phyloP scores from a whole-genome alignment of 768 basidiomycete species.

The Podaxis sp. region DNA sequence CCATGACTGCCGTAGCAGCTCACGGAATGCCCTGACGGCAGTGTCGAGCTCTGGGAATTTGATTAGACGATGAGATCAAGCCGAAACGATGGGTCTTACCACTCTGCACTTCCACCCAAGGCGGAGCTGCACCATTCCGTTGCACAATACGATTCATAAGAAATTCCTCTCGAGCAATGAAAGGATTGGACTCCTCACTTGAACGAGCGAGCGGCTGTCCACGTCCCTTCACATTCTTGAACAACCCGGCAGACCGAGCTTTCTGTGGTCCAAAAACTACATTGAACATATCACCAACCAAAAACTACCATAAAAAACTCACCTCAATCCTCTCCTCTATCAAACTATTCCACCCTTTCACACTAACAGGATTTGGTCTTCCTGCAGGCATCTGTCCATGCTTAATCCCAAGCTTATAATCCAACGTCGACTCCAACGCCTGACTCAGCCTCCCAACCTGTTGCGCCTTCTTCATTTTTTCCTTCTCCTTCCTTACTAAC shows the following conservation, averaged over 20 bases:
- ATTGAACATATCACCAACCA: background rate
- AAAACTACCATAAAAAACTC: slow-evolving; percentile 13
- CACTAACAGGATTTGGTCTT: slow-evolving; percentile 52
- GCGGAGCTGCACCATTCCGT: slow-evolving; percentile 77
- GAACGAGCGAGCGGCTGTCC: slow-evolving; percentile 38
- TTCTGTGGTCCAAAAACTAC: slow-evolving; percentile 36
- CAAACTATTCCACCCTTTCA: slow-evolving; percentile 75
- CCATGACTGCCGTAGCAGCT: slow-evolving; percentile 66
- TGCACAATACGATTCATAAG: slow-evolving; percentile 86
- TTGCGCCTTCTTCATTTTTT: slow-evolving; percentile 49
- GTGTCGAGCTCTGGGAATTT: slow-evolving; percentile 58
- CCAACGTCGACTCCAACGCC: slow-evolving; percentile 73
- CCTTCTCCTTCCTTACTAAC: slow-evolving; percentile 42
- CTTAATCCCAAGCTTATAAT: slow-evolving; percentile 67
- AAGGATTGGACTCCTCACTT: slow-evolving; percentile 46
- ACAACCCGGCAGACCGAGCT: slow-evolving; percentile 65
- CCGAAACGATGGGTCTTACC: slow-evolving; percentile 36
- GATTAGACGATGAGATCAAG: background rate
- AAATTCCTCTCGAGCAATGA: slow-evolving; percentile 75
- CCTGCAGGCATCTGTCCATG: slow-evolving; percentile 20
- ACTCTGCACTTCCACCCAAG: slow-evolving; percentile 82
- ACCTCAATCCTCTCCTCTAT: slow-evolving; percentile 84
- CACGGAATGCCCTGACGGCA: slow-evolving; percentile 59
- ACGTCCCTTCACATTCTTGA: slow-evolving; percentile 70
- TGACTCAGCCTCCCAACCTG: slow-evolving; percentile 54